phyloP scores from a whole-genome alignment of 306 rosid genomes.

The Astragalus glycyphyllos region DNA sequence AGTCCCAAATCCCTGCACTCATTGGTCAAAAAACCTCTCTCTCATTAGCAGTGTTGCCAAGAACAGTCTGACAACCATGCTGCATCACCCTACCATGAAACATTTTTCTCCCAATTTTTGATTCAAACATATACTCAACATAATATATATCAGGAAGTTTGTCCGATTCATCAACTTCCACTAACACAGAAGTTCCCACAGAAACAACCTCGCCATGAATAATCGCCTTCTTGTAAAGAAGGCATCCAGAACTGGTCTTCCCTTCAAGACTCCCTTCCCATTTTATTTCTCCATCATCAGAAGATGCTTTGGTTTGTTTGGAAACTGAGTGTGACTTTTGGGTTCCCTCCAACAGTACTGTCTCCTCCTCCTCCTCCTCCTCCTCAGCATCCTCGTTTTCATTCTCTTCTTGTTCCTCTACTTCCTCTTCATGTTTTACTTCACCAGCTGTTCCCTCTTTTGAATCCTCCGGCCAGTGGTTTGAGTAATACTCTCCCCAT shows the following conservation, averaged over 20 bases:
- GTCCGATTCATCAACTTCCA: constrained; percentile 63
- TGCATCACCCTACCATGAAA: constrained; percentile 84
- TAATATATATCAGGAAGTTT: constrained; percentile 64
- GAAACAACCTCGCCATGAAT: constrained; percentile 66
- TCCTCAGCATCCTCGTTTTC: constrained; percentile 72
- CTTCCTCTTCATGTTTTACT: constrained; percentile 71
- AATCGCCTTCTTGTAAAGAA: constrained; percentile 58
- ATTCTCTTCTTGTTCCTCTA: constrained; percentile 77
- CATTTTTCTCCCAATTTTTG: constrained; percentile 68
- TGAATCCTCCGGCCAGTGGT: constrained; percentile 68
- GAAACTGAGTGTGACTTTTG: constrained; percentile 49
- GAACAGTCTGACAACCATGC: constrained; percentile 81
- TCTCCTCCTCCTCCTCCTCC: constrained; percentile 69
- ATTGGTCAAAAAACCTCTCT: constrained; percentile 88
- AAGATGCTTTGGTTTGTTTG: constrained; percentile 50
- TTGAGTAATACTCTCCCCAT: constrained; percentile 95
- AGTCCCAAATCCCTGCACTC: constrained; percentile 69
- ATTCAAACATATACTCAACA: constrained; percentile 87
- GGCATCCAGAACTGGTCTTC: constrained; percentile 62
- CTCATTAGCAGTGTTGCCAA: constrained; percentile 87
- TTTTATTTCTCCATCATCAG: constrained; percentile 50
- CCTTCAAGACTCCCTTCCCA: constrained; percentile 76
- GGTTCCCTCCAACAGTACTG: constrained; percentile 47
- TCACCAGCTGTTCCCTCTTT: constrained; percentile 54
- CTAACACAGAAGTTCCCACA: constrained; percentile 73